Evolutionary conservation across 2,329 filamentous ascomycete genomes (phyloP), one percentile per base, ranked within the genome.

Genomic region (Cladobotryum mycophilum): DNA sequence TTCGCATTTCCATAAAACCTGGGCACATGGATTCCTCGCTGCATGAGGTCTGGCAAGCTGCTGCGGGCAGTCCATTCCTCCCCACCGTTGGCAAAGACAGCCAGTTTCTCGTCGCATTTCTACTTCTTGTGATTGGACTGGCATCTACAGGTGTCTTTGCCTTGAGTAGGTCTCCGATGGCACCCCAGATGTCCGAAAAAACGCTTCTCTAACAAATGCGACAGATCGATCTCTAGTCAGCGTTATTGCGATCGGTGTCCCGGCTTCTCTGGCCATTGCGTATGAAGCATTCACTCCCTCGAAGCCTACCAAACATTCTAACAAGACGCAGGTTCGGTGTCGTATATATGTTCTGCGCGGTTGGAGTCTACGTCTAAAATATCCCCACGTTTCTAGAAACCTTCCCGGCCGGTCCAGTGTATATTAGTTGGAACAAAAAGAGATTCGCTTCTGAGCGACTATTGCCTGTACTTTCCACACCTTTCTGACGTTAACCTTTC

Each of bases 331-430:
- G 92, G 46, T 88, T 96, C 70, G 93, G 93, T 61, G 86, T 92
- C 46, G 90, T 99, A 42, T 96, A 93, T 74, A 96, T 96, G 86
- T 97, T 99, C 73, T 99, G 93, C 73, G 93, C 91, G 54, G 93
- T 93, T 67, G 93, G 93, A 68, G 93, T 99, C 66, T 97, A 99
- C 84, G 89, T 99, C 70, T 99, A 76, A 76, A 68, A 81, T 73
- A 75, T 71, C 73, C 69, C 62, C 53, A 57, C 54, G 66, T 67
- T 64, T 59, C 47, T 56, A 54, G 56, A 58, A 60, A 48, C 60
- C 58, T 58, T 53, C 51, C 47, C 56, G 59, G 58, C 56, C 58
- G 58, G 54, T 59, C 57, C 58, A 56, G 55, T 69, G 66, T 69
- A 70, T 56, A 66, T 58, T 70, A 70, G 64, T 64, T 63, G 62